These are phyloP conservation scores for Sporothrix humicola DNA, from an alignment of 2,329 filamentous ascomycete genomes.

Conservation along the genomic window DNA sequence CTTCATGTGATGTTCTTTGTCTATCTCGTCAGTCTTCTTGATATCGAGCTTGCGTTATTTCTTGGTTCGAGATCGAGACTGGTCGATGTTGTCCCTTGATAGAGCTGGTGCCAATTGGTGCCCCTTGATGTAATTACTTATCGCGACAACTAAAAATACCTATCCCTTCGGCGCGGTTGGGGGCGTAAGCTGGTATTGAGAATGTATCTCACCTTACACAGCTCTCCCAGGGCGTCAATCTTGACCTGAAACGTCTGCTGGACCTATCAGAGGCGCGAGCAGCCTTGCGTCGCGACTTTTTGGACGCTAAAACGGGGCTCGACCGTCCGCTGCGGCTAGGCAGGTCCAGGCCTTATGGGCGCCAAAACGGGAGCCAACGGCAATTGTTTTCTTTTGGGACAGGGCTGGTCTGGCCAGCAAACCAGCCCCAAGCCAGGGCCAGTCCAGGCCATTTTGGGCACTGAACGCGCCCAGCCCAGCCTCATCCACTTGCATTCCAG, in stretches of 20 bases:
- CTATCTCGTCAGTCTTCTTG: not conserved
- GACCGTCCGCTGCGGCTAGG: slow-evolving; percentile 15
- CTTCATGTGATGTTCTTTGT: too few relatives aligned
- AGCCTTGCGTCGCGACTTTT: not conserved
- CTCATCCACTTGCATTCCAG: not conserved
- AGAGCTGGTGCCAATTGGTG: not conserved
- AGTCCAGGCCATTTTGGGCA: too few relatives aligned
- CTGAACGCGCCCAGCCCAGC: not conserved
- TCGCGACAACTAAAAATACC: not conserved
- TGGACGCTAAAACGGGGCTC: slow-evolving; percentile 17
- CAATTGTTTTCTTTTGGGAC: not conserved
- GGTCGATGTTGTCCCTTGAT: not conserved
- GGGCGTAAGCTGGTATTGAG: too few relatives aligned
- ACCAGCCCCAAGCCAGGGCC: too few relatives aligned
- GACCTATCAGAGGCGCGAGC: slow-evolving; percentile 18
- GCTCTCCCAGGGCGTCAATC: not conserved
- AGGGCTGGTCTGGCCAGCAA: too few relatives aligned
- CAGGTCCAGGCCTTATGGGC: not conserved
- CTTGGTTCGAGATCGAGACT: not conserved
- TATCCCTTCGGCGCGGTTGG: not conserved
- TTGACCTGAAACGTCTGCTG: slow-evolving; percentile 21
- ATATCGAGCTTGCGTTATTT: not conserved
- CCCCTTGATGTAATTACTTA: not conserved
- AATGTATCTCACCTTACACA: not conserved
- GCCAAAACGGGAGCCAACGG: not conserved